Percentiles rank a stretch among this genome's conserved stretches.
Evolutionary conservation across 2,329 filamentous ascomycete genomes (phyloP).

Genomic region (Xylariales sp.): DNA sequence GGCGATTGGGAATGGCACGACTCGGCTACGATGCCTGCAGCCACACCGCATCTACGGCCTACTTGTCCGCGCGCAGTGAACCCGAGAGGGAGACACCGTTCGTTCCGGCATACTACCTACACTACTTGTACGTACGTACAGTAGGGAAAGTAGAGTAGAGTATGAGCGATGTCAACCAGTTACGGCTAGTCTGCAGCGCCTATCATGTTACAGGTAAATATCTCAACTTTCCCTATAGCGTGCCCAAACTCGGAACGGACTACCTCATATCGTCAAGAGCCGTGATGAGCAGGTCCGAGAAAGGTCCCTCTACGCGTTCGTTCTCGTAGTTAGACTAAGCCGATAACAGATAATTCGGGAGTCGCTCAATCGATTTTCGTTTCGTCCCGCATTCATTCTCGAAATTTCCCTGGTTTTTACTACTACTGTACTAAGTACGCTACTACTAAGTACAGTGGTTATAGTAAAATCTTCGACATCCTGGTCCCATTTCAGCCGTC

Average conservation of each 20-base stretch:
- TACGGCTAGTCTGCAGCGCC: slow-evolving; percentile 5
- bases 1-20: slow-evolving; percentile 12
- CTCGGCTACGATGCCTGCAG: slow-evolving; percentile 18
- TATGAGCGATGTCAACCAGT: background rate
- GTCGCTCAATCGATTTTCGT: slow-evolving; percentile 8
- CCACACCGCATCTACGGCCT: slow-evolving; percentile 10
- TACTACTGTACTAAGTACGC: too few relatives aligned
- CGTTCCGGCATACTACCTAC: slow-evolving; percentile 1
- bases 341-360: background rate
- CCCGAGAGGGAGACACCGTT: background rate
- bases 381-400: background rate
- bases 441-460: slow-evolving; percentile 1
- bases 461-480: slow-evolving; percentile 20
- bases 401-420: slow-evolving; percentile 12
- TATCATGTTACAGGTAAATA: slow-evolving; percentile 15
- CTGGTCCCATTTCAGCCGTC: slow-evolving; percentile 29
- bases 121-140: background rate
- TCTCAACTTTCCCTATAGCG: background rate
- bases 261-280: background rate
- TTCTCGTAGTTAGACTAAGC: background rate
- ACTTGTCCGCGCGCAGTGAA: background rate
- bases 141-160: too few relatives aligned
- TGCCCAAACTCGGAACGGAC: slow-evolving; percentile 1
- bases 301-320: too few relatives aligned
- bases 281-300: background rate